phyloP scores from a whole-genome alignment of 2,329 filamentous ascomycete genomes.

The Dactylellina drechsleri region DNA sequence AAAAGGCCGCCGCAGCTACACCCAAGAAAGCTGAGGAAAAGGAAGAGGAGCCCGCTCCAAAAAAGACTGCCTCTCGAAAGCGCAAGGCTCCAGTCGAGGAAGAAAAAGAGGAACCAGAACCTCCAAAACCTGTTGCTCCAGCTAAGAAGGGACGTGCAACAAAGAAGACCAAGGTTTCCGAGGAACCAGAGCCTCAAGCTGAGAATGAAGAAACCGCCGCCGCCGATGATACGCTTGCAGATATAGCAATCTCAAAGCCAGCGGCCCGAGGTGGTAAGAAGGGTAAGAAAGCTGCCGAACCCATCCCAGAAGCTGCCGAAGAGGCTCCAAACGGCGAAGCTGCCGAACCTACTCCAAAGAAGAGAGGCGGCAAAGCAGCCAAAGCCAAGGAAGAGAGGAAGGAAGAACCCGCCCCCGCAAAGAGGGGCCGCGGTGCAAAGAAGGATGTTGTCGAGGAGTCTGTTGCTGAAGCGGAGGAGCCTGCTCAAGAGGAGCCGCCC shows the following conservation, averaged over 20 bases:
- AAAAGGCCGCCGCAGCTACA: slow-evolving; percentile 1
- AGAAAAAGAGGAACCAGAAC: slow-evolving; percentile 17
- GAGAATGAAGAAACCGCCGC: slow-evolving; percentile 6
- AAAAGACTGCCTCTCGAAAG: slow-evolving; percentile 36
- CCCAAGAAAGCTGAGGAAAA: slow-evolving; percentile 25
- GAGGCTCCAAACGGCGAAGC: slow-evolving; percentile 24
- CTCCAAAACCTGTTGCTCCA: slow-evolving; percentile 26
- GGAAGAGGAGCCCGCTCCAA: slow-evolving; percentile 24
- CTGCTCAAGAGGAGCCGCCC: slow-evolving; percentile 26
- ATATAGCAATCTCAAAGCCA: slow-evolving; percentile 48
- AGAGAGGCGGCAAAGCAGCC: slow-evolving; percentile 16
- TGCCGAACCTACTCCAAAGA: slow-evolving; percentile 21
- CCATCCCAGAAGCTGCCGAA: not conserved
- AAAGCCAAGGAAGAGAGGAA: not conserved
- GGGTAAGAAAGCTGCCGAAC: slow-evolving; percentile 21
- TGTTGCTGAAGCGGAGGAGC: slow-evolving; percentile 10
- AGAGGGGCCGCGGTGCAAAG: slow-evolving; percentile 9
- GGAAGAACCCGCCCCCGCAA: not conserved
- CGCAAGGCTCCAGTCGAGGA: slow-evolving; percentile 37
- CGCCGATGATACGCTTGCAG: slow-evolving; percentile 44
- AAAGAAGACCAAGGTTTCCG: slow-evolving; percentile 40
- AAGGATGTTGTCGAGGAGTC: slow-evolving; percentile 24
- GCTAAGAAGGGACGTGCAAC: slow-evolving; percentile 30
- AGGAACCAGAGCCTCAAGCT: slow-evolving; percentile 25
- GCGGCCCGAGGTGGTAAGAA: slow-evolving; percentile 30